These are phyloP conservation scores for Anthoceros angustus DNA, from an alignment of 225 moss, liverwort and hornwort species.

Conservation along the genomic window DNA sequence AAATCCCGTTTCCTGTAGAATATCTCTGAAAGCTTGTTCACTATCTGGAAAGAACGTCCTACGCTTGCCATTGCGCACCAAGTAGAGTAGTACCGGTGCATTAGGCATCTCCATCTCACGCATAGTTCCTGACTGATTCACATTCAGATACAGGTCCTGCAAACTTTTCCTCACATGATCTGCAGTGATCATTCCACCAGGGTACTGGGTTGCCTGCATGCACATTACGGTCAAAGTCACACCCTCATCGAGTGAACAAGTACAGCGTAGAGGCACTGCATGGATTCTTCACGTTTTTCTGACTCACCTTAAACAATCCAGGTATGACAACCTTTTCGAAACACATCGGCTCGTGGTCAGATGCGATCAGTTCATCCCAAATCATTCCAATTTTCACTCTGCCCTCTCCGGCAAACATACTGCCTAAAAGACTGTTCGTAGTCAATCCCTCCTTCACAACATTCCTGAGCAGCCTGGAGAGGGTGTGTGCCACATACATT, in stretches of 20 bases:
- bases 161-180: not conserved
- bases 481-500: not conserved
- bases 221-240: not conserved
- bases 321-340: not conserved
- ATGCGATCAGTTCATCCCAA: not conserved
- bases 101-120: not conserved
- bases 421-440: not conserved
- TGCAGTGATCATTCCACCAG: not conserved
- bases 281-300: not conserved
- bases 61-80: not conserved
- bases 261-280: not conserved
- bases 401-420: slow-evolving; percentile 1
- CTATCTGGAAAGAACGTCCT: not conserved
- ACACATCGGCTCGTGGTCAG: not conserved
- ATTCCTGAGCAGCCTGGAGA: not conserved
- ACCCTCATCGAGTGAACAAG: not conserved
- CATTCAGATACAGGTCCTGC: not conserved
- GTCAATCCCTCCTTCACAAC: not conserved
- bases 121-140: not conserved
- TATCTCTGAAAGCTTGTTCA: not conserved
- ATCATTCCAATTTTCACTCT: not conserved
- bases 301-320: slow-evolving; percentile 2
- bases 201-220: not conserved
- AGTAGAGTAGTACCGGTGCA: not conserved
- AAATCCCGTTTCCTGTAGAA: not conserved